Percentiles rank a stretch among this genome's conserved stretches.
Evolutionary conservation across 2,329 filamentous ascomycete genomes (phyloP).

Genomic region (Cladophialophora carrionii): DNA sequence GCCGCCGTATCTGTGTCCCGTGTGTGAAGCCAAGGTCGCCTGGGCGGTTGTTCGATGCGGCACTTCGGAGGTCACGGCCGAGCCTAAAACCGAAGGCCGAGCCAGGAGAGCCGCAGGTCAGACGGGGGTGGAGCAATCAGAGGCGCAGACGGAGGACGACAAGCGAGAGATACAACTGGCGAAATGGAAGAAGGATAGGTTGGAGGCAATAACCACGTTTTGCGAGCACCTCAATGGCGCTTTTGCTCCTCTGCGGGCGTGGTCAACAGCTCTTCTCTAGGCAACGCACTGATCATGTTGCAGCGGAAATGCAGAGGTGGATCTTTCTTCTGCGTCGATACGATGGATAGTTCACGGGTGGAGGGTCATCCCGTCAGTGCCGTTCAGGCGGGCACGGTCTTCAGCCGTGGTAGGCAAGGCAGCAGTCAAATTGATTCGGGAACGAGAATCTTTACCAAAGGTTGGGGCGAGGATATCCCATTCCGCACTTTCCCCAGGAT

Average conservation of each 20-base stretch:
- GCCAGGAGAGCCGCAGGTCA: background rate
- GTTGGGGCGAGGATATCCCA: too few species aligned
- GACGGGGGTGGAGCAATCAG: background rate
- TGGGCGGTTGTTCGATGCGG: conserved; percentile 33
- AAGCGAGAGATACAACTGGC: background rate
- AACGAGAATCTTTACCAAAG: too few species aligned
- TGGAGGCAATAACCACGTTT: background rate
- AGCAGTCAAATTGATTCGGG: too few species aligned
- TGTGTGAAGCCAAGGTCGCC: conserved; percentile 61
- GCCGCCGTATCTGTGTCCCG: conserved; percentile 65
- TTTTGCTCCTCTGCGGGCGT: conserved; percentile 5
- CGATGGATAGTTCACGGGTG: too few species aligned
- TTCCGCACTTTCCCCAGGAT: too few species aligned
- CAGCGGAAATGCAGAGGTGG: background rate
- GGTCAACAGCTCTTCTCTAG: conserved; percentile 1
- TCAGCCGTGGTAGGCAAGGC: too few species aligned
- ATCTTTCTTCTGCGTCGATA: too few species aligned
- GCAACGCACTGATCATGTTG: background rate
- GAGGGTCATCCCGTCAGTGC: too few species aligned
- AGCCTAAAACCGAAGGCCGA: background rate
- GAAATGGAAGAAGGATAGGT: background rate
- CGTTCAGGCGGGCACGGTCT: too few species aligned
- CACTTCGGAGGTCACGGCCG: background rate
- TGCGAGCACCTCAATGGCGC: background rate
- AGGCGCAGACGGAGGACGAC: background rate